Evolutionary conservation across 441 rosid species (phyloP), one percentile per base, ranked within the genome.

Genomic region (Kokia cookei): DNA sequence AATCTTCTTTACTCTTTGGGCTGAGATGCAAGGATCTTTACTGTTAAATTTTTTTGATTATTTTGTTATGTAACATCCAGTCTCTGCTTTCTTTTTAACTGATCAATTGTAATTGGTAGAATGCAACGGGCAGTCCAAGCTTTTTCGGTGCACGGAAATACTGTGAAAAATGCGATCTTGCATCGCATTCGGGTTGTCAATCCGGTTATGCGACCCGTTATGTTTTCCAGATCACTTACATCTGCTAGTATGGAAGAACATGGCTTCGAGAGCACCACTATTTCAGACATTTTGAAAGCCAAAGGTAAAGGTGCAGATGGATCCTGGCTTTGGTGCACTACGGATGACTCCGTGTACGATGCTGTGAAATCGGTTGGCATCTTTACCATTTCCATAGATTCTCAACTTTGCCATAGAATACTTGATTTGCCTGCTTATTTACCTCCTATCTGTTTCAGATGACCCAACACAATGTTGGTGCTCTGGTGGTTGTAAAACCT

Each of bases 301-400:
- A 95, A 95, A 86, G 98, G 99, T 70, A 90, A 91, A 84, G 67
- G 71, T 62, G 98, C 97, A 5, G 98, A 93, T 85, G 98, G 99
- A 67, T 94, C 99, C 77, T 93, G 99, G 99, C 94, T 95, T 78
- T 95, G 99, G 98, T 95, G 98, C 88, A 88, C 96, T 2, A 95
- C 93, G 8, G 90, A 91, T 69, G 99, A 95, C 77, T 43, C 87
- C 54, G 98, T 93, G n/a, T 90, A 93, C 71, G 94, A 95, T 65
- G 99, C 97, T 74, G 99, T 93, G 55, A 84, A 95, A 85, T 88
- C 98, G 86, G 99, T 95, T 87, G 45, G 90, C 32, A 3, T 54
- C 60, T 54, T 24, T 73, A 3, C 67, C 12, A n/a, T 62, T 37
- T 48, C 26, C 40, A 2, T 15, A 19, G 13, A n/a, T 37, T 71